Evolutionary conservation across 129 eudicot species (phyloP), one percentile per base, ranked within the genome.

Genomic region (Artemisia annua): DNA sequence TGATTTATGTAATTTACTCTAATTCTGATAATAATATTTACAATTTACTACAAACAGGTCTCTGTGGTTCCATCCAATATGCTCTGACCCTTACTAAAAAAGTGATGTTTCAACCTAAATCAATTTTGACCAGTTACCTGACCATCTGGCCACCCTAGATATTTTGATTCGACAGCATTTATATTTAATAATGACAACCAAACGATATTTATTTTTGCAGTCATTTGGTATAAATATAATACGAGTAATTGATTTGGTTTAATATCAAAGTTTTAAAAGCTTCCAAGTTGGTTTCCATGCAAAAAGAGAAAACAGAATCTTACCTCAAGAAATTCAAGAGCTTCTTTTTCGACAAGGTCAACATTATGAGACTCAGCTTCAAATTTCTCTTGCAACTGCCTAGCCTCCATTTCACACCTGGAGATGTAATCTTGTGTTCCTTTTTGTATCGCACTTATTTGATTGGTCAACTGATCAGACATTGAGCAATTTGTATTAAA

Each of bases 271-370:
- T n/a, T 24, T 39, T 0, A 20, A 44, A 14, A 22, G 54, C 7
- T 53, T 70, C 16, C 11, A n/a, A 19, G 16, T 4, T 11, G 15
- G 5, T 59, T 59, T 4, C 66, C 19, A 28, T 35, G 63, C 39
- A 20, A 13, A 57, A 3, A 12, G 16, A 0, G 46, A 65, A 43
- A 74, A 67, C 16, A 50, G 16, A 50, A n/a, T 30, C 24, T 44
- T 85, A 89, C 98, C 97, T 84, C 74, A 69, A 87, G 71, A 81
- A 86, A 57, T 20, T 93, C 87, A 50, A 39, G 63, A 44, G 97
- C 96, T 74, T 93, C 98, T 55, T 72, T 84, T 90, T 90, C 98
- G 28, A 84, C 76, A 48, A 20, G 61, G 46, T 74, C 85, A 79
- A 90, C 69, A 58, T 84, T 83, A 28, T 48, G 84, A 53, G 88